These are phyloP conservation scores for Juncus inflexus DNA, from an alignment of 176 grass and related monocot species.

Conservation along the genomic window DNA sequence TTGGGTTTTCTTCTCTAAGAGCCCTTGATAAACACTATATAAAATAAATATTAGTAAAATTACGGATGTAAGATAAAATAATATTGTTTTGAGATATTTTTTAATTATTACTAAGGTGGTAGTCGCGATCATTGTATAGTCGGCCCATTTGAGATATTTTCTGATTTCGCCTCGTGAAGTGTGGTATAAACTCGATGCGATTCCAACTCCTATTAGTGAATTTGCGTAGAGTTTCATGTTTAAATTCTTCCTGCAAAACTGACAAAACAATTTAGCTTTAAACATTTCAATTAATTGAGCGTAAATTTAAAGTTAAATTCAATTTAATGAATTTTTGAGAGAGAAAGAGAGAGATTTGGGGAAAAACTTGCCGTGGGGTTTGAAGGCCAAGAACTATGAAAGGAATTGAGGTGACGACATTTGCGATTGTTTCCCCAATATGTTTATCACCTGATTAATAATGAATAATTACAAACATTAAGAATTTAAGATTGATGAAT, in stretches of 20 bases:
- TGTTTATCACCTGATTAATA: constrained; percentile 66
- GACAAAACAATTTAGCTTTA: constrained; percentile 53
- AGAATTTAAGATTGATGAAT: not conserved
- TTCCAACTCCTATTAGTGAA: constrained; percentile 90
- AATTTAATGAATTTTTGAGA: not conserved
- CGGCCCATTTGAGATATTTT: constrained; percentile 86
- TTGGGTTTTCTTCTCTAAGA: constrained; percentile 75
- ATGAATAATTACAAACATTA: constrained; percentile 10
- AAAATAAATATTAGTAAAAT: constrained; percentile 6
- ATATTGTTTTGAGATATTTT: not conserved
- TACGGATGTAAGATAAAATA: not conserved
- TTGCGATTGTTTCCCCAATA: constrained; percentile 74
- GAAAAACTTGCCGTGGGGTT: constrained; percentile 53
- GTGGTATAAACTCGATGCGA: constrained; percentile 92
- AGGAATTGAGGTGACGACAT: constrained; percentile 86
- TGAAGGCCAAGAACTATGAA: constrained; percentile 82
- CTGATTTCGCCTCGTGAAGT: constrained; percentile 67
- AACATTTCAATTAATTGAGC: not conserved
- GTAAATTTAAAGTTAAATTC: not conserved
- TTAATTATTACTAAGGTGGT: constrained; percentile 55
- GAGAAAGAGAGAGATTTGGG: constrained; percentile 15
- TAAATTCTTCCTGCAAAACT: constrained; percentile 74
- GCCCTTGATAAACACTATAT: constrained; percentile 79
- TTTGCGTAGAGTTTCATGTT: constrained; percentile 77
- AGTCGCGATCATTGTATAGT: constrained; percentile 97